Evolutionary conservation across 1,139 yeast species (phyloP).

Genomic region (Suhomyces wounanorum): DNA sequence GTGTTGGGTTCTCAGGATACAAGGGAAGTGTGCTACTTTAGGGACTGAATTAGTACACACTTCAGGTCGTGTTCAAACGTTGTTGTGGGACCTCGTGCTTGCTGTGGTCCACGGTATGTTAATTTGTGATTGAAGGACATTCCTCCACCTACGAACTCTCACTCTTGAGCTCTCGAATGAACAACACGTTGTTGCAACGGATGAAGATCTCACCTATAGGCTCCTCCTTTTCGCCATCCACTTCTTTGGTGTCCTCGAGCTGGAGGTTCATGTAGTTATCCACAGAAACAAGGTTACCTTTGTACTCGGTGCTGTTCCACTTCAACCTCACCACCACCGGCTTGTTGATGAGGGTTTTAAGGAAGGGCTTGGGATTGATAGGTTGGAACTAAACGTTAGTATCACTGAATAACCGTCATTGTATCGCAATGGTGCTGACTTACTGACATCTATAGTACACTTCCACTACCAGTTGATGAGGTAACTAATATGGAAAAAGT

Average conservation of each 20-base stretch:
- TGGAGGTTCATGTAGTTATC: constrained; percentile 94
- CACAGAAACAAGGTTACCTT: constrained; percentile 75
- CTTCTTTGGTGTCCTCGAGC: constrained; percentile 69
- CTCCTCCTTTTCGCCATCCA: constrained; percentile 48
- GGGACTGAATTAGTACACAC: no score
- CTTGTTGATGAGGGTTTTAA: constrained; percentile 70
- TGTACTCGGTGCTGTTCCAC: constrained; percentile 91
- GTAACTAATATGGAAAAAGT: neutral
- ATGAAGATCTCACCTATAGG: constrained; percentile 80
- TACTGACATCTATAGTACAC: constrained; percentile 8
- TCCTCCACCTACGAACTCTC: neutral
- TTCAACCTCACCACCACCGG: constrained; percentile 83
- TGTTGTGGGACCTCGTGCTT: no score
- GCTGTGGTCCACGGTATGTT: no score
- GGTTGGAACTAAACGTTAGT: constrained; percentile 57
- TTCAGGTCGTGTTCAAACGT: no score
- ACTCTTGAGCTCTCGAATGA: constrained; percentile 47
- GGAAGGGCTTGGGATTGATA: constrained; percentile 87
- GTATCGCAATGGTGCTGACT: neutral
- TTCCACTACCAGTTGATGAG: neutral
- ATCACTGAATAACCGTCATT: neutral
- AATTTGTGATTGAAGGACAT: no score
- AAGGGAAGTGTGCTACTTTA: no score
- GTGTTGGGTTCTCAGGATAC: no score
- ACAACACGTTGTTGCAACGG: constrained; percentile 77